Evolutionary conservation across 768 basidiomycete species (phyloP).

Genomic region (Lactarius indigo): DNA sequence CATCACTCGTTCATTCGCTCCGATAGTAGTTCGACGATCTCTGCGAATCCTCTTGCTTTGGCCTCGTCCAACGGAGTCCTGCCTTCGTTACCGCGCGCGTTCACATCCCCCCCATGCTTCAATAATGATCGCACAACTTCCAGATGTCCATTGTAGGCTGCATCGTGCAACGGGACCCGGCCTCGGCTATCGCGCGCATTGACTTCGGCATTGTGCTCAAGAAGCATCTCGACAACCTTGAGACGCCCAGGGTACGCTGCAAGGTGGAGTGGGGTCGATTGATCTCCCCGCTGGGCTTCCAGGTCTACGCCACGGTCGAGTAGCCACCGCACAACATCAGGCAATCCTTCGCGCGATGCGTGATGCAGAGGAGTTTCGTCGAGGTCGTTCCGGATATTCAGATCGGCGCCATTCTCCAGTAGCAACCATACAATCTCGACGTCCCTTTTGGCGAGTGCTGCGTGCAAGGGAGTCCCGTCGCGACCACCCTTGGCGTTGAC

Average conservation of each 20-base stretch:
- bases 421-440: not conserved
- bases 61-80: too few relatives aligned
- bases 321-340: not conserved
- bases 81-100: too few relatives aligned
- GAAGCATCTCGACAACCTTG: not conserved
- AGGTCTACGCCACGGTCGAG: not conserved
- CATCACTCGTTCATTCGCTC: too few relatives aligned
- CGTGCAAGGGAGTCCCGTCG: not conserved
- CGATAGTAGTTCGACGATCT: too few relatives aligned
- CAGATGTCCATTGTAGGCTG: too few relatives aligned
- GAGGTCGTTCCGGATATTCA: not conserved
- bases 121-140: too few relatives aligned
- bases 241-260: too few relatives aligned
- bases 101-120: too few relatives aligned
- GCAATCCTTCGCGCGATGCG: accelerated
- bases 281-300: not conserved
- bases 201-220: not conserved
- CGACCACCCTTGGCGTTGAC: not conserved
- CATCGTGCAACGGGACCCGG: too few relatives aligned
- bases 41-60: too few relatives aligned
- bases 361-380: not conserved
- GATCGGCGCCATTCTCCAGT: not conserved
- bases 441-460: not conserved
- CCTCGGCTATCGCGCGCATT: too few relatives aligned
- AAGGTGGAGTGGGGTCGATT: not conserved